Conservation (phyloP, 2,329 filamentous ascomycete genomes). For the Neoscytalidium dimidiatum region DNA sequence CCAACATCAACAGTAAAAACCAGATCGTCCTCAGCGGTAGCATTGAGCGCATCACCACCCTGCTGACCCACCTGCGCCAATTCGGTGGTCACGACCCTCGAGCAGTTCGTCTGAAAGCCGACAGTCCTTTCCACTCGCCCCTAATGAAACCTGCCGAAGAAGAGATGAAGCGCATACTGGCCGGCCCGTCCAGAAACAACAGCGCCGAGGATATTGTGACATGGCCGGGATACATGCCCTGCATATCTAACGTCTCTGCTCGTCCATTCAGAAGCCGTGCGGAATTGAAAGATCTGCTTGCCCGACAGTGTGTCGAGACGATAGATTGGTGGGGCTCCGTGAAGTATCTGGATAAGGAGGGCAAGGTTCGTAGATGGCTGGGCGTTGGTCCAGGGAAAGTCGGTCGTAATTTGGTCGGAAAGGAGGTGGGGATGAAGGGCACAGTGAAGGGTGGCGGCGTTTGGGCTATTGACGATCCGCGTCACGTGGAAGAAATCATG, state of each 20-base stretch:
- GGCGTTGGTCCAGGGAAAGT: conserved; percentile 94
- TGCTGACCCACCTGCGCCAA: conserved; percentile 81
- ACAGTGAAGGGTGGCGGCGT: conserved; percentile 85
- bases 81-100: conserved; percentile 91
- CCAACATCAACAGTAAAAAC: conserved; percentile 94
- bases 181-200: conserved; percentile 54
- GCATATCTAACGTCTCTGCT: conserved; percentile 84
- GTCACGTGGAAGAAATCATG: conserved; percentile 51
- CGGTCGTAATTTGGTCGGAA: conserved; percentile 87
- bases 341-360: conserved; percentile 81
- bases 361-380: conserved; percentile 80
- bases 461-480: conserved; percentile 84
- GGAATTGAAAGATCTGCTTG: conserved; percentile 76
- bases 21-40: conserved; percentile 93
- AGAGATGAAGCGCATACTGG: conserved; percentile 70
- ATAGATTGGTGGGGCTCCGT: conserved; percentile 95
- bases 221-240: conserved; percentile 74
- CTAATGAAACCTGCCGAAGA: conserved; percentile 84
- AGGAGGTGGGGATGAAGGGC: conserved; percentile 89
- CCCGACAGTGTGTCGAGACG: conserved; percentile 84
- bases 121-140: conserved; percentile 87
- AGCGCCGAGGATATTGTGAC: conserved; percentile 66
- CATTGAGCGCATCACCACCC: conserved; percentile 76
- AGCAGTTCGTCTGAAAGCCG: conserved; percentile 81
- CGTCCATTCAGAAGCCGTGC: conserved; percentile 72